phyloP scores from a whole-genome alignment of 148 eudicot species.

The Bassia scoparia region DNA sequence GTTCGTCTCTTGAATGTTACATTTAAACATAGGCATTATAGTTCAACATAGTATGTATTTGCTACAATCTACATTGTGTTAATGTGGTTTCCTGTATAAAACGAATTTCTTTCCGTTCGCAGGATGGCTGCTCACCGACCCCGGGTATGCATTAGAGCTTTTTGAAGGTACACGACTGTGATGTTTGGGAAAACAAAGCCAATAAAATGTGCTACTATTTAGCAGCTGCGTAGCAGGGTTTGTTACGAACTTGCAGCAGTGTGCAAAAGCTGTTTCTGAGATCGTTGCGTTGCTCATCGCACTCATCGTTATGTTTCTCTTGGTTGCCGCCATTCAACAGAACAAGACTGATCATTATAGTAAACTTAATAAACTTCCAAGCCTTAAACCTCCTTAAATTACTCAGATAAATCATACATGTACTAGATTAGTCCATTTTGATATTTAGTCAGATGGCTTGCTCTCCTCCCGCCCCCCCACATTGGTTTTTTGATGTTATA shows the following conservation, averaged over 20 bases:
- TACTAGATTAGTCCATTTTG: no score
- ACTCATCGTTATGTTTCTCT: constrained; percentile 6
- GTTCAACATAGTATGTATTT: no score
- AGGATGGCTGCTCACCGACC: constrained; percentile 24
- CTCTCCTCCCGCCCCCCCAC: no score
- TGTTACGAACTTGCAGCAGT: neutral
- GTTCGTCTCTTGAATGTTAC: no score
- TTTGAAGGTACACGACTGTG: constrained; percentile 13
- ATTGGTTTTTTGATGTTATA: no score
- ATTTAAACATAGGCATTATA: no score
- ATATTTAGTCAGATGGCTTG: no score
- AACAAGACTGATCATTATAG: constrained; percentile 11
- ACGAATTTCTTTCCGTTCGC: neutral
- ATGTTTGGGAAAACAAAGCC: neutral
- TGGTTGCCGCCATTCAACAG: constrained; percentile 21
- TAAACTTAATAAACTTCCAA: constrained; percentile 6
- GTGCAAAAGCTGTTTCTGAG: constrained; percentile 10
- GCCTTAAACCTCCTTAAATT: neutral
- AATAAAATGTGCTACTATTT: constrained; percentile 23
- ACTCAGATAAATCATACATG: neutral
- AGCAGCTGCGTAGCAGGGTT: constrained; percentile 17
- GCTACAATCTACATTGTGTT: neutral
- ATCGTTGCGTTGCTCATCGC: constrained; percentile 5
- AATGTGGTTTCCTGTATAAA: neutral
- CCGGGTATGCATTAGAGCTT: neutral